phyloP scores from a whole-genome alignment of 306 rosid genomes.

The Fragaria vesca region DNA sequence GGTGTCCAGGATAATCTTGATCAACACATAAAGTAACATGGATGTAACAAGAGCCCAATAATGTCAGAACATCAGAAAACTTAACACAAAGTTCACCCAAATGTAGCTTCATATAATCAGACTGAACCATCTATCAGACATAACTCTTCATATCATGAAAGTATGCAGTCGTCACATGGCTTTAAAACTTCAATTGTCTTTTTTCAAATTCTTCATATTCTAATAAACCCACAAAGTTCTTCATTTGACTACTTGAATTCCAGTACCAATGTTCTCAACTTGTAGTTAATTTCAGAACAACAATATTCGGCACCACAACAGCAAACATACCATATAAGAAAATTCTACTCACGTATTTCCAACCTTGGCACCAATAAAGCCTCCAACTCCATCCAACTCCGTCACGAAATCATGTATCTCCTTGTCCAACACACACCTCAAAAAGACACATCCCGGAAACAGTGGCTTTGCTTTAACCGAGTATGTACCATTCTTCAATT shows the following conservation, averaged over 20 bases:
- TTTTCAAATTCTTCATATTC: background rate
- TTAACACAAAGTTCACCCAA: background rate
- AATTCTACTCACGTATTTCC: conserved; percentile 77
- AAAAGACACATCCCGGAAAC: conserved; percentile 73
- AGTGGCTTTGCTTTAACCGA: conserved; percentile 61
- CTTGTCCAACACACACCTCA: conserved; percentile 73
- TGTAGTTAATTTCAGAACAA: background rate
- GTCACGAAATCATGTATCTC: conserved; percentile 76
- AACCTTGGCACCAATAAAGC: conserved; percentile 74
- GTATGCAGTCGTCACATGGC: background rate
- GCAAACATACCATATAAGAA: background rate
- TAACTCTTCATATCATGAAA: background rate
- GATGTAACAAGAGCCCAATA: background rate
- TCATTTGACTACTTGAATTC: background rate
- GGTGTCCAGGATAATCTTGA: conserved; percentile 14
- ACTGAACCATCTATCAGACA: background rate
- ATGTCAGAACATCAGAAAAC: background rate
- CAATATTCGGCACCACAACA: background rate
- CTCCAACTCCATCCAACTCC: conserved; percentile 79
- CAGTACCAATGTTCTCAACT: background rate
- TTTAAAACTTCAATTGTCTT: background rate
- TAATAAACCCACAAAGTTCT: background rate
- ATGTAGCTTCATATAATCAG: background rate
- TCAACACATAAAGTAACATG: background rate
- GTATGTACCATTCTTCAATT: conserved; percentile 63